Conservation (phyloP, 441 rosid species). For the Jatropha podagrica region DNA sequence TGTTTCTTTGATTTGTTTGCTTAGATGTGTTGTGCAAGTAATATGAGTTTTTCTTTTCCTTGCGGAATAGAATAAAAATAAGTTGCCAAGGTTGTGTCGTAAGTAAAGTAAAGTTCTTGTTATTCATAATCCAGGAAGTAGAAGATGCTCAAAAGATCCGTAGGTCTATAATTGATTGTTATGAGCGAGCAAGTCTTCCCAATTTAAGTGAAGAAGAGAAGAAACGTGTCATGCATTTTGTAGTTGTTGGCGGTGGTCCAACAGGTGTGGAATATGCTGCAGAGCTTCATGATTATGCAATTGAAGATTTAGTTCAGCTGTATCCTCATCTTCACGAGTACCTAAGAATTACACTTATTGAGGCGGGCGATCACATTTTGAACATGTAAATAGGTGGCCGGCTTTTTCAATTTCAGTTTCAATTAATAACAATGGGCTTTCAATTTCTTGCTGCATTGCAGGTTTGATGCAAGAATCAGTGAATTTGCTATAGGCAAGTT, state of each 20-base stretch:
- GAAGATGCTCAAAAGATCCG: slow-evolving; percentile 90
- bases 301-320: slow-evolving; percentile 62
- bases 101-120: neutral
- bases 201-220: slow-evolving; percentile 75
- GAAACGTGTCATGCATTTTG: slow-evolving; percentile 74
- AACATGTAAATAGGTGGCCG: slow-evolving; percentile 55
- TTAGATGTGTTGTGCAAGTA: too few relatives aligned
- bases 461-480: slow-evolving; percentile 92
- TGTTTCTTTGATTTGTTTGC: neutral
- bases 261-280: slow-evolving; percentile 95
- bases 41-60: too few relatives aligned
- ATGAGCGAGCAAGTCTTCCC: slow-evolving; percentile 80
- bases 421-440: too few relatives aligned
- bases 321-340: slow-evolving; percentile 57
- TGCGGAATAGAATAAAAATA: neutral
- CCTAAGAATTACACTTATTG: slow-evolving; percentile 70
- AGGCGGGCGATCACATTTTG: slow-evolving; percentile 83
- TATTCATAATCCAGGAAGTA: slow-evolving; percentile 54
- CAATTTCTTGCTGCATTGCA: slow-evolving; percentile 24
- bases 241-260: slow-evolving; percentile 93
- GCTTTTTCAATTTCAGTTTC: slow-evolving; percentile 7
- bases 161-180: slow-evolving; percentile 63
- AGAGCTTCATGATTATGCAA: slow-evolving; percentile 78
- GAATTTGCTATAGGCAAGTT: slow-evolving; percentile 76
- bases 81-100: slow-evolving; percentile 2